Conservation (phyloP, 2,329 filamentous ascomycete species). For the Colletotrichum limetticola region DNA sequence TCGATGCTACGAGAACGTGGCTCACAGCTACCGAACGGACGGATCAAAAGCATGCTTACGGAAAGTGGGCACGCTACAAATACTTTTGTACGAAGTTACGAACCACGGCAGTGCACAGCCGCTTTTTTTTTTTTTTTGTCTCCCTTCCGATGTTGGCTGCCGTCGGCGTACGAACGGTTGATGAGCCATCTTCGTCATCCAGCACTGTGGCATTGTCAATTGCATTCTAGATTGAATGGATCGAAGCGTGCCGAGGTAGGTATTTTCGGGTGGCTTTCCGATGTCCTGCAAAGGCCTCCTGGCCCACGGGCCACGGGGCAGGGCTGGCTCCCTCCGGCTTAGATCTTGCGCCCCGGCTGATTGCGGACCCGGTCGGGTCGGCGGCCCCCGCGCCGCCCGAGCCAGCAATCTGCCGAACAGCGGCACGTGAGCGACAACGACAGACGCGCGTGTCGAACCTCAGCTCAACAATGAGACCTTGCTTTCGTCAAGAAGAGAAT, state of each 20-base stretch:
- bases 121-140: background rate
- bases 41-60: background rate
- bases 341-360: background rate
- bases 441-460: background rate
- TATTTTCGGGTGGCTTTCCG: background rate
- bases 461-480: too few species aligned
- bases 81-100: background rate
- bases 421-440: background rate
- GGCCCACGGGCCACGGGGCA: too few species aligned
- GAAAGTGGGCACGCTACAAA: background rate
- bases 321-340: constrained; percentile 2
- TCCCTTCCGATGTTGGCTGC: background rate
- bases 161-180: background rate
- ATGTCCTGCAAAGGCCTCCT: too few species aligned
- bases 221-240: background rate
- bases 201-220: too few species aligned
- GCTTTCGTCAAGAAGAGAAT: too few species aligned
- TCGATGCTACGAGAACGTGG: background rate
- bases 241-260: background rate
- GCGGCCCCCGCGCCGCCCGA: constrained; percentile 1
- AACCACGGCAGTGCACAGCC: background rate
- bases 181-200: background rate
- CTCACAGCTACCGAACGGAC: background rate
- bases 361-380: background rate
- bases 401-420: background rate